Base-by-base conservation (phyloP, 2,329 filamentous ascomycete genomes). In the Colletotrichum phormii region DNA sequence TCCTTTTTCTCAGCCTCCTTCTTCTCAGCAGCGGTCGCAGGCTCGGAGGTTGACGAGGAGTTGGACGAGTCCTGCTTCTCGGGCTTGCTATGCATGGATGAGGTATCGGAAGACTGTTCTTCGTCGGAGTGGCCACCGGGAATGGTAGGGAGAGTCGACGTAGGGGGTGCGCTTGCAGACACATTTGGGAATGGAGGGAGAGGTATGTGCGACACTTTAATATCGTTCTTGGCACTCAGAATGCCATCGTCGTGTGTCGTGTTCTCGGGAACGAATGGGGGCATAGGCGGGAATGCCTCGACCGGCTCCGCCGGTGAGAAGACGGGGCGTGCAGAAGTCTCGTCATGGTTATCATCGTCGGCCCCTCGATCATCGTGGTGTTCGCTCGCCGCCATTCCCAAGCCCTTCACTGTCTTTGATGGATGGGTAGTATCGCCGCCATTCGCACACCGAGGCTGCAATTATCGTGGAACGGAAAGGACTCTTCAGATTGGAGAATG, bases 101-200 rank as follows among this genome's bases (percentile, higher is more conserved):
- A 72, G 42, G 37, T 37, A 72, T 74, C 72, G 12, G 74, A 74
- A 15, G 74, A 74, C 24, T 65, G 49, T n/a, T 74, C 74, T 63
- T 74, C 68, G 26, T 74, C 72, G 31, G 72, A 74, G 55, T 67
- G 64, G 9, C 74, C 74, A 24, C 61, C 72, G 24, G 42, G 74
- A 15, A 74, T 74, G 9, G 69, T 71, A 46, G 74, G 65, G 33
- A 74, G 65, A 12, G 72, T 61, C 29, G 74, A 65, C 33, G 72
- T 74, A n/a, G 72, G 73, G 29, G 74, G 72, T 12, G 73, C 69
- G 37, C 71, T 71, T 29, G 71, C 55, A 11, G 74, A 68, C 42
- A 69, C 61, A 18, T 33, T 71, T 18, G 71, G 61, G 18, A 68
- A 57, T 18, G 70, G 60, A 18, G 71, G 71, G 42, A 73, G 51